Base-by-base conservation (phyloP, 2,329 filamentous ascomycete genomes). In the Simplicillium sp. region DNA sequence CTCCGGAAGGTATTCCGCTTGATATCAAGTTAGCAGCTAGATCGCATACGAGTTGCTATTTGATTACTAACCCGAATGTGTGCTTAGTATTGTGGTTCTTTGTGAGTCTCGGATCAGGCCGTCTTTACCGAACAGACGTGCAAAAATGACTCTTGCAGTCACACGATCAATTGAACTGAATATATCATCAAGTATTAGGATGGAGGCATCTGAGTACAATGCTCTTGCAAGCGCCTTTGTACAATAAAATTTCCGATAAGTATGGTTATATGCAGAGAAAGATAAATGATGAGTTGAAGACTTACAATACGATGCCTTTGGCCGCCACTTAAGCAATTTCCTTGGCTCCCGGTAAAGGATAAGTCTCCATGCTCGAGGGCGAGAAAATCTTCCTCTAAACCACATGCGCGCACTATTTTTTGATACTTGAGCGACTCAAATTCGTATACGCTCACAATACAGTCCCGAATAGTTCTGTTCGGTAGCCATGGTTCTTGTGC, bases 111-210 rank as follows among this genome's bases (percentile, higher is more conserved):
- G 55, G 3, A 68, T 46, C 3, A 70, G 38, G 1, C 68, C 67
- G 4, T 49, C 41, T 6, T 49, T 34, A 3, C 62, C 58, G 11
- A 70, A 53, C 1, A 70, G 49, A 13, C 56, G 56, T 9, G 56
- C 46, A 39, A 69, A 64, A 11, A 70, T 52, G 5, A 52, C 46
- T 12, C 55, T 45, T 28, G 63, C 58, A 1, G 67, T 71, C 4
- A 57, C 46, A 2, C 57, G 50, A 46, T 67, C 64, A 0, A 67
- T 48, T 6, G 53, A 61, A 37, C 61, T 60, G 32, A 67, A 56
- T 0, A 52, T 48, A 38, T 69, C 64, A 46, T 70, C 65, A 3
- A 69, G 42, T 5, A 70, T 37, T 2, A 65, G 9, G 29, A 31
- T 31, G 9, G 29, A n/a, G 9, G 9, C n/a, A 9, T 31, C n/a